Evolutionary conservation across 164 flowering plant species (phyloP), one percentile per base, ranked within the genome.

Genomic region (Chimonanthus salicifolius): DNA sequence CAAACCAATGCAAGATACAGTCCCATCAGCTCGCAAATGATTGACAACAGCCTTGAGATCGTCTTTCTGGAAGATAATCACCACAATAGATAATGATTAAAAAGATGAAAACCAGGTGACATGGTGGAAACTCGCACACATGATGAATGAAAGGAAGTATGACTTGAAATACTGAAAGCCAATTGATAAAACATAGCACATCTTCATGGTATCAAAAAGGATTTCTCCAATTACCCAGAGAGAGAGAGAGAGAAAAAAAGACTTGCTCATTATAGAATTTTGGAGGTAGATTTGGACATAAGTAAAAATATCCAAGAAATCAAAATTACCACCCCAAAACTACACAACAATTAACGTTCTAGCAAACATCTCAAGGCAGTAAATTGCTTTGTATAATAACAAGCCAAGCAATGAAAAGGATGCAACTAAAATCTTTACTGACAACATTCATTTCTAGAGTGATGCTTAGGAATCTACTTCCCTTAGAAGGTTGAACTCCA

Each of bases 11-110:
- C 91, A 79, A 78, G 98, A 92, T 16, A 95, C 90, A 81, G 87
- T 92, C 74, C 94, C 90, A 78, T 89, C 93, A 76, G 85, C 74
- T 58, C 99, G 87, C 82, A 95, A 74, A 80, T 85, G 84, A 65
- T 94, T 85, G 50, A 95, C 94, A 67, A 89, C 98, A 62, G 88
- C 94, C 81, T 76, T 90, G 68, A 95, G 89, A 85, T 93, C 99
- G 83, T 95, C 94, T 79, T 92, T 95, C 99, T 95, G 94, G 66
- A 86, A 80, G 78, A 62, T 20, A 64, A 13, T 49, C 13, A 73
- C 69, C 68, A 72, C 7, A 16, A 4, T 6, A n/a, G 43, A 62
- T 6, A 44, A 7, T 44, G 60, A 44, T 20, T 71, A 62, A 62
- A 71, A 51, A 70, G n/a, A 71, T 15, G 43, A 71, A 47, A 6